Conservation (phyloP, 345 rosid species). For the Hibiscus syriacus region DNA sequence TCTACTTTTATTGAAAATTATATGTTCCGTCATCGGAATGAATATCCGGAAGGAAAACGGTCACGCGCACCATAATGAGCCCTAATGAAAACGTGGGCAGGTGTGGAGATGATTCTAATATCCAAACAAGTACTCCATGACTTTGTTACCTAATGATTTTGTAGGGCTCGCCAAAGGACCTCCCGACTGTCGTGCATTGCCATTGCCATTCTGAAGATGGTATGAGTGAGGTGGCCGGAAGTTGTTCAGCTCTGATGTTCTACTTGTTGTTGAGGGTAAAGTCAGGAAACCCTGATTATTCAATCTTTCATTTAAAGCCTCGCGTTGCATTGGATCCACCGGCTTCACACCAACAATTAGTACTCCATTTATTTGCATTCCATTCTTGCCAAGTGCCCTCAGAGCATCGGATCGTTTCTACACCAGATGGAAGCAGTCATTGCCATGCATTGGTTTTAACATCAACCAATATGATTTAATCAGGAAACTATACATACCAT, state of each 20-base stretch:
- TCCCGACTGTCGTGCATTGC: conserved; percentile 47
- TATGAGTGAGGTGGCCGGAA: conserved; percentile 40
- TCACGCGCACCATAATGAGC: no score
- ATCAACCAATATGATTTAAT: not conserved
- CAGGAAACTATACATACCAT: not conserved
- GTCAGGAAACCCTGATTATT: conserved; percentile 84
- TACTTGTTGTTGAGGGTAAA: conserved; percentile 46
- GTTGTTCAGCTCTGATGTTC: conserved; percentile 35
- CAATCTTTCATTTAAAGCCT: conserved; percentile 61
- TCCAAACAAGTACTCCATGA: conserved; percentile 74
- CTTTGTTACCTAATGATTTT: conserved; percentile 71
- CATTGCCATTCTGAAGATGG: conserved; percentile 58
- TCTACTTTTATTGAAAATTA: not conserved
- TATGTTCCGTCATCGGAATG: not conserved
- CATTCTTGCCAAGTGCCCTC: conserved; percentile 85
- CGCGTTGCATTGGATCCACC: conserved; percentile 75
- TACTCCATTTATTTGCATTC: conserved; percentile 76
- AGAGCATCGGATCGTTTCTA: conserved; percentile 87
- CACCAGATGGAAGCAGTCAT: conserved; percentile 10
- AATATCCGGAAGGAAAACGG: no score
- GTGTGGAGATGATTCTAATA: conserved; percentile 24
- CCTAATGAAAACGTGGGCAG: not conserved
- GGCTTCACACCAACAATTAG: conserved; percentile 86
- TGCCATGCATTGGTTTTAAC: conserved; percentile 1
- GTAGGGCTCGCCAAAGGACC: conserved; percentile 76